Percentiles rank a stretch among this genome's conserved stretches.
phyloP scores from a whole-genome alignment of 352 stramenopile species.

The Pythium diclinum region DNA sequence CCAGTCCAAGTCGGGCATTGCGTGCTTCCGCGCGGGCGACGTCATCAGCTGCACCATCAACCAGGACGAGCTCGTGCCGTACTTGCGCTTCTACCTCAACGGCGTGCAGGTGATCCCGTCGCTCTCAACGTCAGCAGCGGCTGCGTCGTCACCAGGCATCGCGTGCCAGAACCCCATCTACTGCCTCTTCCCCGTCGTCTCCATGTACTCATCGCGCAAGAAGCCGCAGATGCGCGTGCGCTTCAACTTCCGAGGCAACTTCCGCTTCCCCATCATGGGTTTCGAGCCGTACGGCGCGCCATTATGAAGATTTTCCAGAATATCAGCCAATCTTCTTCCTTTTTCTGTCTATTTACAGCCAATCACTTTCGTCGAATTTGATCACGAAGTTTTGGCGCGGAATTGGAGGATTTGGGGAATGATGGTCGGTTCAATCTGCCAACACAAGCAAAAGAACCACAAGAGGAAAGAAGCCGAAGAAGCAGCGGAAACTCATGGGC shows the following conservation, averaged over 20 bases:
- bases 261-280: slow-evolving; percentile 57
- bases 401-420: slow-evolving; percentile 9
- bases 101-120: slow-evolving; percentile 60
- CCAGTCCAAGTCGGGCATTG: slow-evolving; percentile 57
- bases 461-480: slow-evolving; percentile 7
- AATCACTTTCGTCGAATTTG: slow-evolving; percentile 10
- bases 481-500: slow-evolving; percentile 28
- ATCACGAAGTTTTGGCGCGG: slow-evolving; percentile 20
- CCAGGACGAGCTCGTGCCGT: slow-evolving; percentile 63
- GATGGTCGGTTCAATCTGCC: slow-evolving; percentile 24
- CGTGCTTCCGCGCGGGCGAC: slow-evolving; percentile 64
- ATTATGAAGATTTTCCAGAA: slow-evolving; percentile 21
- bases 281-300: slow-evolving; percentile 73
- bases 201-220: slow-evolving; percentile 74
- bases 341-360: too few relatives aligned
- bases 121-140: slow-evolving; percentile 3
- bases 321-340: too few relatives aligned
- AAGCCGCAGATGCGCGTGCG: slow-evolving; percentile 67
- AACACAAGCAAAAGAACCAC: not conserved
- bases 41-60: slow-evolving; percentile 75
- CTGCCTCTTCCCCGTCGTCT: slow-evolving; percentile 58
- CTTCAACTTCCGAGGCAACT: slow-evolving; percentile 77
- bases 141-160: slow-evolving; percentile 26
- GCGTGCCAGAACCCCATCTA: slow-evolving; percentile 59
- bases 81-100: slow-evolving; percentile 75